These are phyloP conservation scores for Kazachstania sp. DNA, from an alignment of 1,139 yeast genomes.

Conservation along the genomic window DNA sequence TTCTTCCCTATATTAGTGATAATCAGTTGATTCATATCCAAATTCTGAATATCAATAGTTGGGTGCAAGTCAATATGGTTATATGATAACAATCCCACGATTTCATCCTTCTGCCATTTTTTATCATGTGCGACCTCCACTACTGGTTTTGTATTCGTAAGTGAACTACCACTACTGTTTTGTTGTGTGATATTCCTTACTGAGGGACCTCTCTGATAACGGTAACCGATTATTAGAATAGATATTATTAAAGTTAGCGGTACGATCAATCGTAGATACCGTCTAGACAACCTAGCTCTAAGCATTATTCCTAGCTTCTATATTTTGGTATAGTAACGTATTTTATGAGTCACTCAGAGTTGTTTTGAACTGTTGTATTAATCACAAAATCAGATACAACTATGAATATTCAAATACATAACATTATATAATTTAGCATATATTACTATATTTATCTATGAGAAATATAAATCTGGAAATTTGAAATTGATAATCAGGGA, in stretches of 20 bases:
- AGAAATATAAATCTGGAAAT: no score
- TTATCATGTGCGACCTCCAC: background rate
- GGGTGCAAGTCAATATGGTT: background rate
- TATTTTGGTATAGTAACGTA: no score
- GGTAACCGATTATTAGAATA: background rate
- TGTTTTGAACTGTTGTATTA: background rate
- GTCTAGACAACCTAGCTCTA: background rate
- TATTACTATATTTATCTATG: no score
- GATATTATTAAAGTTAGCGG: background rate
- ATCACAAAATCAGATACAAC: background rate
- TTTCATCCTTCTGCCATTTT: background rate
- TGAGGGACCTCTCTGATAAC: background rate
- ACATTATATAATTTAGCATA: background rate
- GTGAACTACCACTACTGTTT: background rate
- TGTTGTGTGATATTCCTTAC: background rate
- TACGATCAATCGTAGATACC: background rate
- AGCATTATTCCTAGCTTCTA: background rate
- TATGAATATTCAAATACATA: background rate
- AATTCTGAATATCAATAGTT: background rate
- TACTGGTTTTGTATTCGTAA: no score
- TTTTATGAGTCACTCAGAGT: background rate
- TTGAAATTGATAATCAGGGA: no score
- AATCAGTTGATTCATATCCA: slow-evolving; percentile 1
- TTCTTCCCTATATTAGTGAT: slow-evolving; percentile 15
- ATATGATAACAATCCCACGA: background rate